phyloP scores from a whole-genome alignment of 768 basidiomycete species.

The Leucocoprinus birnbaumii region DNA sequence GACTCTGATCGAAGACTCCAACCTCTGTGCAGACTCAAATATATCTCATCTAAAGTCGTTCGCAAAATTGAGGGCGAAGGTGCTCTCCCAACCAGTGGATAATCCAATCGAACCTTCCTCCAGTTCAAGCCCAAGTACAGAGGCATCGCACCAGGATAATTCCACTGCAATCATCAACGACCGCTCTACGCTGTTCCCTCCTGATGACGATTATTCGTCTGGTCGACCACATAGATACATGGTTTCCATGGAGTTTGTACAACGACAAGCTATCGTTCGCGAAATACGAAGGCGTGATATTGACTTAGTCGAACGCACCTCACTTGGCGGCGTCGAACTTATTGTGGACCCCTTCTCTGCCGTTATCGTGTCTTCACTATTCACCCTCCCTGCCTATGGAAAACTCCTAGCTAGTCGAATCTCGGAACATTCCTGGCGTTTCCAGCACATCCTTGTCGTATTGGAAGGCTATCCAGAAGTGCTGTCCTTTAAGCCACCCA shows the following conservation, averaged over 20 bases:
- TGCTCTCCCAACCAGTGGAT: constrained; percentile 19
- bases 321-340: constrained; percentile 59
- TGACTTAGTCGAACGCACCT: constrained; percentile 62
- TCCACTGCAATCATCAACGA: constrained; percentile 27
- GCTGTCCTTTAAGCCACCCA: constrained; percentile 27
- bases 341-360: constrained; percentile 64
- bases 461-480: constrained; percentile 66
- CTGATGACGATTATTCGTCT: constrained; percentile 28
- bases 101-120: constrained; percentile 6
- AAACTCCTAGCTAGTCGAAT: constrained; percentile 42
- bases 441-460: constrained; percentile 49
- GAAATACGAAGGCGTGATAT: constrained; percentile 43
- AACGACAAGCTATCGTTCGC: constrained; percentile 60
- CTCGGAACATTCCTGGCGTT: constrained; percentile 61
- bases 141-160: constrained; percentile 31
- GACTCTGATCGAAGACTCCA: background rate
- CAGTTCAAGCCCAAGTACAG: constrained; percentile 11
- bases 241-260: constrained; percentile 65
- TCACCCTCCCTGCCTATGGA: constrained; percentile 47
- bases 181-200: constrained; percentile 41
- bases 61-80: constrained; percentile 37
- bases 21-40: constrained; percentile 24
- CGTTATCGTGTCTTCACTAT: constrained; percentile 46
- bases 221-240: constrained; percentile 56
- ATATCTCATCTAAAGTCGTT: constrained; percentile 34